Percentiles rank a stretch among this genome's conserved stretches.
Conservation (phyloP, 306 rosid genomes). For the Cucurbita pepo region DNA sequence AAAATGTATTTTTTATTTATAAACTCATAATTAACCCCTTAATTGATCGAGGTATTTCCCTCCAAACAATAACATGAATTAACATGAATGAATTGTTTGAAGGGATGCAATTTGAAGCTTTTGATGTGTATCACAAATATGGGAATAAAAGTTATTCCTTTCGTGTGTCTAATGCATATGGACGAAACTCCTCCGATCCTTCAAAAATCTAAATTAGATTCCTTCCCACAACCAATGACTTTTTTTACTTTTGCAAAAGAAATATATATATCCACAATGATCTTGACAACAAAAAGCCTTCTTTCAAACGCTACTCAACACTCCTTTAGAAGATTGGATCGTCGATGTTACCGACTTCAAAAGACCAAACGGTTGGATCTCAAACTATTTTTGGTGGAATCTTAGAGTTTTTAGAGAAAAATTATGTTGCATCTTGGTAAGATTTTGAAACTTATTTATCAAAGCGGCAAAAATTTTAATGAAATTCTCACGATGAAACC, state of each 20-base stretch:
- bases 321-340: neutral
- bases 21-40: too few species aligned
- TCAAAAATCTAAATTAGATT: neutral
- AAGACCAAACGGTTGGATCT: too few species aligned
- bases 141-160: neutral
- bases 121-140: neutral
- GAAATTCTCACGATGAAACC: too few species aligned
- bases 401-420: too few species aligned
- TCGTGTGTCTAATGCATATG: neutral
- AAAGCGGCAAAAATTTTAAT: too few species aligned
- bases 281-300: neutral
- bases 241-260: neutral
- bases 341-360: too few species aligned
- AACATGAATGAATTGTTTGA: neutral
- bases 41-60: too few species aligned
- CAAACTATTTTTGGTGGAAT: too few species aligned
- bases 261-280: neutral
- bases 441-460: too few species aligned
- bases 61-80: too few species aligned
- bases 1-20: too few species aligned
- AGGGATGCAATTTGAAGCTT: neutral
- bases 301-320: neutral
- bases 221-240: neutral
- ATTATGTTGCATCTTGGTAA: too few species aligned
- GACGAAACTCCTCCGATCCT: neutral